phyloP scores from a whole-genome alignment of 176 grass and related monocot genomes.

The Oryza australiensis region DNA sequence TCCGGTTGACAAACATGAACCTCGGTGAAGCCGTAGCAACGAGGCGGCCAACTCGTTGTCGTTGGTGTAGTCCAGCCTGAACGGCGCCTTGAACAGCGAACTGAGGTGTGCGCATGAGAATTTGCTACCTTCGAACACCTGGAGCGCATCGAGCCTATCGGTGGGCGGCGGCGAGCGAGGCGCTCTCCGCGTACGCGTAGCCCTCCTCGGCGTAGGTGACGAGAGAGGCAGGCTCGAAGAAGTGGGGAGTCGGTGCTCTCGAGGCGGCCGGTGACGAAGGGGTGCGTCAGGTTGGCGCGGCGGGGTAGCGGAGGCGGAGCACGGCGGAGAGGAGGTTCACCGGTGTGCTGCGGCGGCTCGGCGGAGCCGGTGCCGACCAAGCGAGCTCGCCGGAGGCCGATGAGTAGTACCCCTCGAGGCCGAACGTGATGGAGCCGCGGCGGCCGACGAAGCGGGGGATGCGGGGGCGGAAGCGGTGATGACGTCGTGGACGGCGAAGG shows the following conservation, averaged over 20 bases:
- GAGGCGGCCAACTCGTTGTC: not conserved
- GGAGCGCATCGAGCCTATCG: constrained; percentile 21
- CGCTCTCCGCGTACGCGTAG: constrained; percentile 56
- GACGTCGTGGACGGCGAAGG: no score
- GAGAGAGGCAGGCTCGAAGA: no score
- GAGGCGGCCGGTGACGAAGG: constrained; percentile 62
- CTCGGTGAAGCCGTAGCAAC: constrained; percentile 37
- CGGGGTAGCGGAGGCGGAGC: constrained; percentile 53
- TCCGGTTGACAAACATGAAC: constrained; percentile 54
- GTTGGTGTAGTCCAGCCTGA: constrained; percentile 41
- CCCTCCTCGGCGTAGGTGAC: constrained; percentile 56
- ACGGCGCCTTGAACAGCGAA: constrained; percentile 35
- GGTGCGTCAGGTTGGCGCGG: constrained; percentile 44
- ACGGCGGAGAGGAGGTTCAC: constrained; percentile 48
- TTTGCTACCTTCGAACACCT: constrained; percentile 43
- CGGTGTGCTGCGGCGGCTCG: constrained; percentile 21
- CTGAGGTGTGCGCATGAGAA: constrained; percentile 39
- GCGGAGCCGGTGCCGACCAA: constrained; percentile 66
- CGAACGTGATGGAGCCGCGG: constrained; percentile 44
- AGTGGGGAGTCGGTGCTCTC: constrained; percentile 30
- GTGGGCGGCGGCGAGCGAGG: constrained; percentile 43
- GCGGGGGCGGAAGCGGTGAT: constrained; percentile 41
- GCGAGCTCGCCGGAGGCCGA: constrained; percentile 54
- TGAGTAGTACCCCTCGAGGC: constrained; percentile 74
- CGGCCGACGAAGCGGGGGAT: constrained; percentile 39